These are phyloP conservation scores for Lentithecium fluviatile DNA, from an alignment of 495 filamentous ascomycete genomes.

Conservation along the genomic window DNA sequence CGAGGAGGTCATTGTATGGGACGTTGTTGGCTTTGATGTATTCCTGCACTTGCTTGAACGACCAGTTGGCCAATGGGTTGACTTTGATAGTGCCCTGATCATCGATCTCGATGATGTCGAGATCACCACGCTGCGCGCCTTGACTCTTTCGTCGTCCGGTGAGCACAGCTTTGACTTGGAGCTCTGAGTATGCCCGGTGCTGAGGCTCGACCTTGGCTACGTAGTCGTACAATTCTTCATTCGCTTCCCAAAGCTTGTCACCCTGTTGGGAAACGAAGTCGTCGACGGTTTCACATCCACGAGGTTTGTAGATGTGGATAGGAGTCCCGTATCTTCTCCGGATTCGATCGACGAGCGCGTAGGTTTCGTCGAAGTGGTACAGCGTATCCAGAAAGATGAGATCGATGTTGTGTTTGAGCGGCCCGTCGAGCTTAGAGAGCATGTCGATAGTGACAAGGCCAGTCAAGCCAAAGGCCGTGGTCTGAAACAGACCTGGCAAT, in stretches of 20 bases:
- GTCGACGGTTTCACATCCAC: conserved; percentile 61
- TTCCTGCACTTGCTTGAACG: conserved; percentile 80
- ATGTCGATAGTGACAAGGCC: conserved; percentile 94
- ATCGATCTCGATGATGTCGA: conserved; percentile 88
- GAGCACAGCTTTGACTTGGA: conserved; percentile 86
- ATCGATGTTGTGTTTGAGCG: conserved; percentile 68
- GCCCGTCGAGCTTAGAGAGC: conserved; percentile 65
- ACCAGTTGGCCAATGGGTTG: conserved; percentile 98
- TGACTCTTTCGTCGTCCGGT: conserved; percentile 93
- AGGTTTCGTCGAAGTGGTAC: conserved; percentile 91
- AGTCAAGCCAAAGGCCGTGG: conserved; percentile 94
- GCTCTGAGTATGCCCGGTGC: conserved; percentile 83
- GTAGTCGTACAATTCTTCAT: conserved; percentile 91
- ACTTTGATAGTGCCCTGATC: conserved; percentile 93
- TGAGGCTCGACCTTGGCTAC: conserved; percentile 96
- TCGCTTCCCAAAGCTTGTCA: conserved; percentile 77
- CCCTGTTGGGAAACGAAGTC: conserved; percentile 84
- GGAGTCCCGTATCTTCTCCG: conserved; percentile 70
- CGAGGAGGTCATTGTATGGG: conserved; percentile 88
- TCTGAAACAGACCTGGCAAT: conserved; percentile 89
- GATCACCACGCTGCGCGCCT: conserved; percentile 84
- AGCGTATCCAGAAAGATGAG: conserved; percentile 97
- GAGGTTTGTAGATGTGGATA: conserved; percentile 86
- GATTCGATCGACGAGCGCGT: conserved; percentile 75
- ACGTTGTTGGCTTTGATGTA: conserved; percentile 85